These are phyloP conservation scores for Russula sp. DNA, from an alignment of 768 basidiomycete genomes.

Conservation along the genomic window DNA sequence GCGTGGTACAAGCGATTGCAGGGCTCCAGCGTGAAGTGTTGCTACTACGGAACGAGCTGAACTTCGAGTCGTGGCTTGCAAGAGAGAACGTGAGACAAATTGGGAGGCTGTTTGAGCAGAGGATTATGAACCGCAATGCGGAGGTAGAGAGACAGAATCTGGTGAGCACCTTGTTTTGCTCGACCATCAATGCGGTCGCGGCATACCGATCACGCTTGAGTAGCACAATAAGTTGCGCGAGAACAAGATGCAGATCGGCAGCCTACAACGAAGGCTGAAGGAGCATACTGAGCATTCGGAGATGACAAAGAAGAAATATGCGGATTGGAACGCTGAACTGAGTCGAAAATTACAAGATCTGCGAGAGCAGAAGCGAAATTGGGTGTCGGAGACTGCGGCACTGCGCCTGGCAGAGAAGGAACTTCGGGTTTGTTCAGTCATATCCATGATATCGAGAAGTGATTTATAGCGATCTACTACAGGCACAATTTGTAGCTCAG, in stretches of 20 bases:
- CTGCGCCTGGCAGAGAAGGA: conserved; percentile 69
- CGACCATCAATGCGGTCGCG: conserved; percentile 10
- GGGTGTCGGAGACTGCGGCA: conserved; percentile 60
- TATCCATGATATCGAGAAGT: background rate
- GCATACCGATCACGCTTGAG: conserved; percentile 1
- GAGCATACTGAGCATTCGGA: conserved; percentile 69
- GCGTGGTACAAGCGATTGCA: conserved; percentile 56
- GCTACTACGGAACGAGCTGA: conserved; percentile 70
- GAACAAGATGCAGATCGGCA: conserved; percentile 59
- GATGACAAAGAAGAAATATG: conserved; percentile 67
- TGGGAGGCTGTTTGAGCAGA: conserved; percentile 69
- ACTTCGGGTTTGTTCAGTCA: conserved; percentile 40
- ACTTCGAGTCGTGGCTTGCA: conserved; percentile 79
- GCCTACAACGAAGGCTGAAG: conserved; percentile 60
- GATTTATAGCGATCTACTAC: background rate
- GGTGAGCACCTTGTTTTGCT: conserved; percentile 36
- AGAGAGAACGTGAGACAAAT: conserved; percentile 78
- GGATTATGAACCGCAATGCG: conserved; percentile 61
- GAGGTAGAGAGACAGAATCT: conserved; percentile 78
- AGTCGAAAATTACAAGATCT: conserved; percentile 67
- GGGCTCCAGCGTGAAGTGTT: conserved; percentile 69
- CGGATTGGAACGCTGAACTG: conserved; percentile 78
- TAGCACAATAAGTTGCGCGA: conserved; percentile 81
- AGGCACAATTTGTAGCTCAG: conserved; percentile 68
- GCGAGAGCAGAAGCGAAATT: conserved; percentile 72